A percentile compares a stretch with the other conserved stretches of the same genome.
These are phyloP conservation scores for Hypoxylon sp. DNA, from an alignment of 2,329 filamentous ascomycete genomes.

Conservation along the genomic window DNA sequence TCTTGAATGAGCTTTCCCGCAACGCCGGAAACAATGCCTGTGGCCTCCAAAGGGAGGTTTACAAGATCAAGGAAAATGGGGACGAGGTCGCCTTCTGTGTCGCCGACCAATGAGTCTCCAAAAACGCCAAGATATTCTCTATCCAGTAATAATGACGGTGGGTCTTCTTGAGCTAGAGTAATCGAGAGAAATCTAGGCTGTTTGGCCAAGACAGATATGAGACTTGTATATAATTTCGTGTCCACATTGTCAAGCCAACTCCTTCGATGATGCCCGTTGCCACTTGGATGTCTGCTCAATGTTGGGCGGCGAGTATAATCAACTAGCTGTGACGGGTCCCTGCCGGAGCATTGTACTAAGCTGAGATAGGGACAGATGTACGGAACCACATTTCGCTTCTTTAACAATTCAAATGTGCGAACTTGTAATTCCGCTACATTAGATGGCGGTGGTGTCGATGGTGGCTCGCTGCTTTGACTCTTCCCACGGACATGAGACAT, in stretches of 20 bases:
- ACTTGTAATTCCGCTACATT: slow-evolving; percentile 84
- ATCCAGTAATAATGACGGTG: slow-evolving; percentile 81
- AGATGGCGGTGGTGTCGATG: slow-evolving; percentile 82
- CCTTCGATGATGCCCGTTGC: slow-evolving; percentile 55
- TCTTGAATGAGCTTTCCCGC: slow-evolving; percentile 85
- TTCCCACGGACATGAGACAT: slow-evolving; percentile 58
- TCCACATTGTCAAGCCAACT: slow-evolving; percentile 74
- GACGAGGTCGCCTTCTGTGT: slow-evolving; percentile 79
- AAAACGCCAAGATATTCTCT: slow-evolving; percentile 75
- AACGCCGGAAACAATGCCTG: slow-evolving; percentile 95
- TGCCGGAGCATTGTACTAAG: slow-evolving; percentile 86
- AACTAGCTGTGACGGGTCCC: slow-evolving; percentile 62
- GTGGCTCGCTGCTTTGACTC: slow-evolving; percentile 61
- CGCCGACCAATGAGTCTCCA: slow-evolving; percentile 81
- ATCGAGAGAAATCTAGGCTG: slow-evolving; percentile 81
- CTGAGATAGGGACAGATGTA: slow-evolving; percentile 77
- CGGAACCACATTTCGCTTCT: slow-evolving; percentile 80
- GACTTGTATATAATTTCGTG: slow-evolving; percentile 73
- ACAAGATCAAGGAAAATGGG: slow-evolving; percentile 91
- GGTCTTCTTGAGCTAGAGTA: slow-evolving; percentile 80
- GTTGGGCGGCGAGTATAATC: slow-evolving; percentile 56
- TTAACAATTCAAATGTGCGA: slow-evolving; percentile 88
- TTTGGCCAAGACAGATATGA: slow-evolving; percentile 72
- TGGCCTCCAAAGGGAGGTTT: slow-evolving; percentile 86
- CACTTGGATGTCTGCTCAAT: slow-evolving; percentile 58